phyloP scores from a whole-genome alignment of 179 eudicot species.

The Silene noctiflora region DNA sequence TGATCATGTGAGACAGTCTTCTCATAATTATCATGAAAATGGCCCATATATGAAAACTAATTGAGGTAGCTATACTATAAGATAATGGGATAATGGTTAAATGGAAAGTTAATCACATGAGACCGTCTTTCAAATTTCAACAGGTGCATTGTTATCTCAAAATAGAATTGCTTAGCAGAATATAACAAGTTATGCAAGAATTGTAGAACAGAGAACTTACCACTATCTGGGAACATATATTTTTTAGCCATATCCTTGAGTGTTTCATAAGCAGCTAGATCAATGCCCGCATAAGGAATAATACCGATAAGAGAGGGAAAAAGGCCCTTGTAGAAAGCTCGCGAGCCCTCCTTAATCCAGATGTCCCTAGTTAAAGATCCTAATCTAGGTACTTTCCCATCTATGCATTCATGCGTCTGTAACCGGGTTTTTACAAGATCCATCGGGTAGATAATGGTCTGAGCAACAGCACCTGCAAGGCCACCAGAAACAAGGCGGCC shows the following conservation, averaged over 20 bases:
- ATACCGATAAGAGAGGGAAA: slow-evolving; percentile 89
- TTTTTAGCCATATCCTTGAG: slow-evolving; percentile 76
- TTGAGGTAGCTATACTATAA: background rate
- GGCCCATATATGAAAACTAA: background rate
- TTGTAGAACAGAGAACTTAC: slow-evolving; percentile 29
- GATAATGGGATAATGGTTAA: background rate
- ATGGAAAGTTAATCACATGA: background rate
- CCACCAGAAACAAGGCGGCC: slow-evolving; percentile 93
- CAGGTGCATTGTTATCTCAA: background rate
- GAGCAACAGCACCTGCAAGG: slow-evolving; percentile 90
- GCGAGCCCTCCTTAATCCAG: slow-evolving; percentile 78
- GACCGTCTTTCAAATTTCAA: background rate
- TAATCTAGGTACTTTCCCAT: slow-evolving; percentile 60
- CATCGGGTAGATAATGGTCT: slow-evolving; percentile 85
- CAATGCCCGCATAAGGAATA: slow-evolving; percentile 90
- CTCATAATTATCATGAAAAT: background rate
- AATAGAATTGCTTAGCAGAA: background rate
- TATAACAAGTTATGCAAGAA: background rate
- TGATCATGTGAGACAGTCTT: background rate
- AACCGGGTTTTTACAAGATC: slow-evolving; percentile 91
- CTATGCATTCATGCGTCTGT: slow-evolving; percentile 58
- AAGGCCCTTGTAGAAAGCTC: slow-evolving; percentile 82
- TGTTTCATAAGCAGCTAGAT: slow-evolving; percentile 84
- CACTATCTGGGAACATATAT: slow-evolving; percentile 60
- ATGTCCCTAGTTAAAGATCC: slow-evolving; percentile 68